Percentiles rank a stretch among this genome's conserved stretches.
phyloP scores from a whole-genome alignment of 2,329 filamentous ascomycete genomes.

The Pleomassaria siparia region DNA sequence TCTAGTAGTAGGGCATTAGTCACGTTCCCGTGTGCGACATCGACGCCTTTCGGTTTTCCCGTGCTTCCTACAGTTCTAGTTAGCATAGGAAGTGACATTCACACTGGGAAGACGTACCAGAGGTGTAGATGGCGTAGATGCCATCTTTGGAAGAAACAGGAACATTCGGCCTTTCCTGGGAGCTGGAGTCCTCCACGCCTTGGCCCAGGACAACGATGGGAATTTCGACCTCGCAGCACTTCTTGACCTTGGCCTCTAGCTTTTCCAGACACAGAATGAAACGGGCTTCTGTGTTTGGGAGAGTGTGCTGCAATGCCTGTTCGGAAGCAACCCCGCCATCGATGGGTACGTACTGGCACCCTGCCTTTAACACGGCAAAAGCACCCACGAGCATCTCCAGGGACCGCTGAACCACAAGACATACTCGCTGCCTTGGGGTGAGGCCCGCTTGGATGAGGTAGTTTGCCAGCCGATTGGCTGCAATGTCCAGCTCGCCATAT shows the following conservation, averaged over 20 bases:
- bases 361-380: slow-evolving; percentile 57
- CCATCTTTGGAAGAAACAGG: slow-evolving; percentile 25
- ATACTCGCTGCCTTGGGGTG: slow-evolving; percentile 48
- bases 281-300: slow-evolving; percentile 49
- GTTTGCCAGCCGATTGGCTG: slow-evolving; percentile 35
- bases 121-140: slow-evolving; percentile 55
- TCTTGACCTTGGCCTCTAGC: slow-evolving; percentile 30
- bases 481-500: slow-evolving; percentile 31
- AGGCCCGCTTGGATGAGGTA: slow-evolving; percentile 32
- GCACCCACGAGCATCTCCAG: slow-evolving; percentile 61
- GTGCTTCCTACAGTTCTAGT: slow-evolving; percentile 48
- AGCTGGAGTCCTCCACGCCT: slow-evolving; percentile 16
- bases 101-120: slow-evolving; percentile 27
- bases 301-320: slow-evolving; percentile 49
- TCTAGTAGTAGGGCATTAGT: slow-evolving; percentile 55
- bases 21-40: slow-evolving; percentile 59
- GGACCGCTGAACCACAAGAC: slow-evolving; percentile 58
- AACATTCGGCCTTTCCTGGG: slow-evolving; percentile 18
- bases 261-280: slow-evolving; percentile 52
- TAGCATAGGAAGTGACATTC: not conserved
- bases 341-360: slow-evolving; percentile 62
- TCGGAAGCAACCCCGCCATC: slow-evolving; percentile 52
- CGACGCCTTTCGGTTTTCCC: slow-evolving; percentile 60
- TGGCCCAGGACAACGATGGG: slow-evolving; percentile 20
- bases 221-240: slow-evolving; percentile 14